Evolutionary conservation across 1,284 basidiomycete species (phyloP).

Genomic region (Veloboletus limbatus): DNA sequence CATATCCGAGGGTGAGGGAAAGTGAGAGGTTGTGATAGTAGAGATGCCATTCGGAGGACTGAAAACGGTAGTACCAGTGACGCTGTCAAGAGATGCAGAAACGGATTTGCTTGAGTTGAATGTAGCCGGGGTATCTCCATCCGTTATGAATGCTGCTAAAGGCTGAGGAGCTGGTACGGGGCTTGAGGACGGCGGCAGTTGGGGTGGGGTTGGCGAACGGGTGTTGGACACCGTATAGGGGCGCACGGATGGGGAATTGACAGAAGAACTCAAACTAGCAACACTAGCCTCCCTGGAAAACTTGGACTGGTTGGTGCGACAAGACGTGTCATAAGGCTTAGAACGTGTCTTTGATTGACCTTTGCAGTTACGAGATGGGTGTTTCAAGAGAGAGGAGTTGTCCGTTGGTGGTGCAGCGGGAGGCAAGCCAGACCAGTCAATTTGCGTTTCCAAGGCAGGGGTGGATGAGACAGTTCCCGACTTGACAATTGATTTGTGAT

Average conservation of each 20-base stretch:
- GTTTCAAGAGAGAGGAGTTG: conserved; percentile 40
- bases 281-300: conserved; percentile 51
- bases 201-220: conserved; percentile 49
- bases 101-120: conserved; percentile 13
- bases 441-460: conserved; percentile 34
- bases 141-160: conserved; percentile 4
- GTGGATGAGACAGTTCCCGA: conserved; percentile 23
- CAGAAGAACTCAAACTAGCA: conserved; percentile 49
- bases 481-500: conserved; percentile 82
- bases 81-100: conserved; percentile 10
- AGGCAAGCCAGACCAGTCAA: conserved; percentile 44
- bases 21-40: conserved; percentile 13
- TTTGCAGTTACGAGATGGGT: conserved; percentile 38
- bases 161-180: conserved; percentile 11
- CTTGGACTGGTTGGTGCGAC: conserved; percentile 40
- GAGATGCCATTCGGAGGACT: conserved; percentile 16
- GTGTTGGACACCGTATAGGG: conserved; percentile 41
- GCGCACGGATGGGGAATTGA: conserved; percentile 38
- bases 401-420: conserved; percentile 29
- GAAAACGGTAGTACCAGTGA: conserved; percentile 13
- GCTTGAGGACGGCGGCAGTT: conserved; percentile 17
- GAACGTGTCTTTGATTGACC: conserved; percentile 42
- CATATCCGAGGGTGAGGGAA: conserved; percentile 19
- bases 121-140: conserved; percentile 6
- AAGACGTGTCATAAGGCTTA: conserved; percentile 57